These are phyloP conservation scores for Trametes sanguinea DNA, from an alignment of 768 basidiomycete genomes.

Conservation along the genomic window DNA sequence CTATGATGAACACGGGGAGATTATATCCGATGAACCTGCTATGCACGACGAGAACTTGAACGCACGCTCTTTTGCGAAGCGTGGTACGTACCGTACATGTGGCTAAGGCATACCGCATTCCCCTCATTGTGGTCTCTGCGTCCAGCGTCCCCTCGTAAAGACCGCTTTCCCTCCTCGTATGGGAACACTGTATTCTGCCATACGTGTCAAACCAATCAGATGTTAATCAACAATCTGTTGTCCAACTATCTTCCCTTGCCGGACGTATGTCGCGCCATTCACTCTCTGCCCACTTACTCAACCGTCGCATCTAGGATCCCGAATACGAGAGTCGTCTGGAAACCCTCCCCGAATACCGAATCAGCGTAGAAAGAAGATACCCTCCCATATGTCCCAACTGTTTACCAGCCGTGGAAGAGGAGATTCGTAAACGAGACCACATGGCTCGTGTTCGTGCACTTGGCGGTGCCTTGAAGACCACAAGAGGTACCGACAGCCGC, in stretches of 20 bases:
- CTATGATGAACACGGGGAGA: slow-evolving; percentile 70
- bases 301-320: slow-evolving; percentile 53
- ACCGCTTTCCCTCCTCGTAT: slow-evolving; percentile 65
- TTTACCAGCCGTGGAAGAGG: slow-evolving; percentile 77
- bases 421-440: slow-evolving; percentile 73
- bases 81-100: slow-evolving; percentile 49
- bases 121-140: neutral
- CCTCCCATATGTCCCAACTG: slow-evolving; percentile 84
- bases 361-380: slow-evolving; percentile 77
- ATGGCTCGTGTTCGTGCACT: slow-evolving; percentile 82
- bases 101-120: neutral
- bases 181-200: slow-evolving; percentile 74
- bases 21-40: slow-evolving; percentile 82
- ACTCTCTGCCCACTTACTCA: neutral
- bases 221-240: slow-evolving; percentile 80
- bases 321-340: slow-evolving; percentile 66
- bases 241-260: slow-evolving; percentile 85
- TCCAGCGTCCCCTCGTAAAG: slow-evolving; percentile 67
- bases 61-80: slow-evolving; percentile 62
- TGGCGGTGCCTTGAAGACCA: slow-evolving; percentile 49
- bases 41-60: slow-evolving; percentile 85
- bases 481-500: slow-evolving; percentile 54
- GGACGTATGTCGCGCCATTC: slow-evolving; percentile 50
- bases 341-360: slow-evolving; percentile 68
- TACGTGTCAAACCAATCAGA: slow-evolving; percentile 91